These are phyloP conservation scores for Cercospora brassicicola DNA, from an alignment of 2,329 filamentous ascomycete species.

Conservation along the genomic window DNA sequence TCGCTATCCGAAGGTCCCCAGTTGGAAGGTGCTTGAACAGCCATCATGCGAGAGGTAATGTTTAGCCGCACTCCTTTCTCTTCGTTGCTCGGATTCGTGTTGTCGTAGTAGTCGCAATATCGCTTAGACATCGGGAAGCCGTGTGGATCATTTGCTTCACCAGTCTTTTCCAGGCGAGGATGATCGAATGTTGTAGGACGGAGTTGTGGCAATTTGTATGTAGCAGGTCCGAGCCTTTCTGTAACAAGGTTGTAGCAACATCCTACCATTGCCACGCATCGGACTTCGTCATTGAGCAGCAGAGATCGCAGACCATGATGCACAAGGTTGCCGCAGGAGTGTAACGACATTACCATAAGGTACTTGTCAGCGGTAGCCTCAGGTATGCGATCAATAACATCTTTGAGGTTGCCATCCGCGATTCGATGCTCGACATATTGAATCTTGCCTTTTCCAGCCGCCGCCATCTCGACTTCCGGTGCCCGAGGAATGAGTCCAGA, in stretches of 20 bases:
- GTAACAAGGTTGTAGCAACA: constrained; percentile 98
- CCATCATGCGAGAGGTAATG: constrained; percentile 97
- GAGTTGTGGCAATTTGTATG: constrained; percentile 77
- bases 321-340: constrained; percentile 96
- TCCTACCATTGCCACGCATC: constrained; percentile 90
- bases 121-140: constrained; percentile 89
- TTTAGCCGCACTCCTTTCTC: constrained; percentile 75
- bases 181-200: constrained; percentile 60
- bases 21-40: constrained; percentile 89
- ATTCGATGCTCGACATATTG: constrained; percentile 76
- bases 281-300: constrained; percentile 76
- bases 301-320: constrained; percentile 90
- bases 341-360: constrained; percentile 89
- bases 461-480: constrained; percentile 29
- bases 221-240: constrained; percentile 81
- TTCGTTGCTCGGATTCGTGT: constrained; percentile 15
- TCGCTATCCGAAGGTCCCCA: constrained; percentile 82
- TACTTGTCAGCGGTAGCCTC: constrained; percentile 24
- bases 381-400: constrained; percentile 60
- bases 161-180: constrained; percentile 65
- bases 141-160: constrained; percentile 75
- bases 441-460: constrained; percentile 61
- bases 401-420: constrained; percentile 68
- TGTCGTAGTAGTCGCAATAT: constrained; percentile 53
- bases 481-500: constrained; percentile 8